phyloP scores from a whole-genome alignment of 345 rosid species.

The Linum usitatissimum region DNA sequence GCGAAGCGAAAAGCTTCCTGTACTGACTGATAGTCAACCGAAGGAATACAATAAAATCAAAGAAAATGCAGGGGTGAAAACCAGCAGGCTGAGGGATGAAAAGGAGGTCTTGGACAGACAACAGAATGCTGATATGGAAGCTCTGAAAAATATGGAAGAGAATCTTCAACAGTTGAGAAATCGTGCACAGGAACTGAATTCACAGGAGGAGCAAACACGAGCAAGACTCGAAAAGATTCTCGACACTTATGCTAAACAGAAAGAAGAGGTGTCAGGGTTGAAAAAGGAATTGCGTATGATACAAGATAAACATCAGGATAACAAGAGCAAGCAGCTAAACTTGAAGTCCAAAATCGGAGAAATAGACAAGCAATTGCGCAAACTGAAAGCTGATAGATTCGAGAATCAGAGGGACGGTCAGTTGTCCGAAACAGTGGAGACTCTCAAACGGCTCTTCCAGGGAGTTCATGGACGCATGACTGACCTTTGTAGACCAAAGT shows the following conservation, averaged over 20 bases:
- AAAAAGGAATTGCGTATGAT: conserved; percentile 53
- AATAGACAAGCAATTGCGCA: conserved; percentile 77
- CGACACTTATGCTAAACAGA: conserved; percentile 48
- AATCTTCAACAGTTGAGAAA: conserved; percentile 76
- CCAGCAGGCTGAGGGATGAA: conserved; percentile 80
- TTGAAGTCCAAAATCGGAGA: conserved; percentile 68
- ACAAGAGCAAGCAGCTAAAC: conserved; percentile 57
- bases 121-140: conserved; percentile 83
- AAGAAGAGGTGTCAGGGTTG: conserved; percentile 45
- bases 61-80: conserved; percentile 90
- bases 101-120: conserved; percentile 93
- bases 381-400: conserved; percentile 79
- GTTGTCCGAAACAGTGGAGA: conserved; percentile 82
- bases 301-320: conserved; percentile 65
- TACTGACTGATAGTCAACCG: conserved; percentile 60
- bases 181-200: conserved; percentile 59
- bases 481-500: conserved; percentile 89
- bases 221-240: conserved; percentile 47
- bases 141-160: conserved; percentile 84
- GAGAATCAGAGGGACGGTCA: conserved; percentile 87
- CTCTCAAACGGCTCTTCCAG: conserved; percentile 78
- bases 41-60: conserved; percentile 75
- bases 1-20: conserved; percentile 69
- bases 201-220: conserved; percentile 70
- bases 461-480: conserved; percentile 99